These are phyloP conservation scores for Rhodocollybia butyracea DNA, from an alignment of 768 basidiomycete genomes.

Conservation along the genomic window DNA sequence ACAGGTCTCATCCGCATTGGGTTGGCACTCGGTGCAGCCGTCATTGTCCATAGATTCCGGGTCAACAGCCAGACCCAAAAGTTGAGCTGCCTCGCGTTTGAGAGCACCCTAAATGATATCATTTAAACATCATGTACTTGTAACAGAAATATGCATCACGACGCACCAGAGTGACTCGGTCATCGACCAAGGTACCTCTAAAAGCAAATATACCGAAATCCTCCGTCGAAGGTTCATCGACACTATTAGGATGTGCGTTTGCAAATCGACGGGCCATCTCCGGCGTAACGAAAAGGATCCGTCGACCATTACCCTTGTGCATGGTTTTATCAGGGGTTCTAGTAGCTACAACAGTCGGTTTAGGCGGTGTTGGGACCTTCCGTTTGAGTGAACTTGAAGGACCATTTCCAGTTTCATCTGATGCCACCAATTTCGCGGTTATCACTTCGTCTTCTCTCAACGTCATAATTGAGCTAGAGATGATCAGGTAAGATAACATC, in stretches of 20 bases:
- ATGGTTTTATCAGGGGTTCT: not conserved
- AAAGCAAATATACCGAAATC: conserved; percentile 17
- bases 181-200: conserved; percentile 16
- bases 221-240: conserved; percentile 13
- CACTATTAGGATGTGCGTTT: conserved; percentile 11
- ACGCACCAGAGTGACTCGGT: conserved; percentile 19
- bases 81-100: conserved; percentile 15
- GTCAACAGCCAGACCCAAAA: conserved; percentile 13
- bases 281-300: conserved; percentile 18
- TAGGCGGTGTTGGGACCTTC: not conserved
- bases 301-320: no score
- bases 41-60: conserved; percentile 12
- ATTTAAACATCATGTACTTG: not conserved
- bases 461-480: conserved; percentile 9
- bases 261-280: conserved; percentile 17
- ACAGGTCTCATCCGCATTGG: conserved; percentile 11
- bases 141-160: not conserved
- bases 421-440: conserved; percentile 8
- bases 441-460: conserved; percentile 15
- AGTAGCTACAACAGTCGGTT: not conserved
- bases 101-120: conserved; percentile 16
- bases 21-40: conserved; percentile 9
- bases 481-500: not conserved
- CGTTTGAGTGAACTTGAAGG: not conserved
- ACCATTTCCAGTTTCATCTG: not conserved